These are phyloP conservation scores for Eurotiales sp. DNA, from an alignment of 2,329 filamentous ascomycete genomes.

Conservation along the genomic window DNA sequence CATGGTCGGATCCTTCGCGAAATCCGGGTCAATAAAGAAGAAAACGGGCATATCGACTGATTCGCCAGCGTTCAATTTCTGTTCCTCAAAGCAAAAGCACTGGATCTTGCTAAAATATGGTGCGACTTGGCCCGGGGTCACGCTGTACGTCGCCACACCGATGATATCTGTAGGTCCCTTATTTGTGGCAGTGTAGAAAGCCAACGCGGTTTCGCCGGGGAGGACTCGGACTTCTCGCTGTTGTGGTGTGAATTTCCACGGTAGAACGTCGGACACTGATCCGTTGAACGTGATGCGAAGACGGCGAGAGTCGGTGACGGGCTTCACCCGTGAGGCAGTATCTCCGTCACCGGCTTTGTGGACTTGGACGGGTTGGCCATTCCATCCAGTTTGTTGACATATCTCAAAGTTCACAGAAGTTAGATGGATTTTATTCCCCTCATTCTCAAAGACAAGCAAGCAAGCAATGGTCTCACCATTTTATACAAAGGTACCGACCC, in stretches of 20 bases:
- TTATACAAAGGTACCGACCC: constrained; percentile 66
- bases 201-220: constrained; percentile 91
- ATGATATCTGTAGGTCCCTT: constrained; percentile 88
- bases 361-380: constrained; percentile 84
- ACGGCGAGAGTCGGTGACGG: constrained; percentile 74
- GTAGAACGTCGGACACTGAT: constrained; percentile 88
- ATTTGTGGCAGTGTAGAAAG: constrained; percentile 97
- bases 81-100: constrained; percentile 98
- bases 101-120: constrained; percentile 99
- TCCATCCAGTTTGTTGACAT: constrained; percentile 65
- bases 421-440: background rate
- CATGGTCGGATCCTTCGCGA: constrained; percentile 90
- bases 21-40: constrained; percentile 96
- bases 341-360: constrained; percentile 64
- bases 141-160: constrained; percentile 94
- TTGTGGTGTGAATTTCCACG: constrained; percentile 96
- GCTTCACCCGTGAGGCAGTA: constrained; percentile 71
- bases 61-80: constrained; percentile 89
- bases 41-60: constrained; percentile 99
- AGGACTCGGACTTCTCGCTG: constrained; percentile 94
- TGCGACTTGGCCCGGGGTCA: constrained; percentile 91
- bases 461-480: constrained; percentile 46
- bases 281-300: constrained; percentile 95
- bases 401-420: constrained; percentile 32
- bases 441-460: no score